Conservation (phyloP, 768 basidiomycete species). For the Mycena belliarum region DNA sequence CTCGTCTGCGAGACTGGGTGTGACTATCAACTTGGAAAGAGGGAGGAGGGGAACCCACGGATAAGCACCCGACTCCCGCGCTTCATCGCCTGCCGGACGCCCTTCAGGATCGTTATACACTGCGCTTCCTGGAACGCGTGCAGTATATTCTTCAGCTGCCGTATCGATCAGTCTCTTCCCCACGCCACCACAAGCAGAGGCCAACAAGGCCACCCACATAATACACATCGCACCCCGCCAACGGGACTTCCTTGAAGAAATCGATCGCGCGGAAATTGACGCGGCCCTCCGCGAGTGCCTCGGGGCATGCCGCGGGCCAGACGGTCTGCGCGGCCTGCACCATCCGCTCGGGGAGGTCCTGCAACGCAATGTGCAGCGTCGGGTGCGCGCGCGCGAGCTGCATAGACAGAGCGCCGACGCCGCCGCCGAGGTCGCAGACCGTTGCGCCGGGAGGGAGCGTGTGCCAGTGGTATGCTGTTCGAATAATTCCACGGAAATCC, state of each 20-base stretch:
- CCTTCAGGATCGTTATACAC: conserved; percentile 15
- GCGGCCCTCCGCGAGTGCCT: conserved; percentile 28
- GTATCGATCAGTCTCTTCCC: not conserved
- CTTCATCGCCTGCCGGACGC: not conserved
- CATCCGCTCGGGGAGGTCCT: conserved; percentile 29
- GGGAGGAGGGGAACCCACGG: conserved; percentile 2
- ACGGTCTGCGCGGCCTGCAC: conserved; percentile 21
- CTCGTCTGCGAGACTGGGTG: not conserved
- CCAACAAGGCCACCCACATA: conserved; percentile 32
- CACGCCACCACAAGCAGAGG: no score
- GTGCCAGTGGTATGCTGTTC: conserved; percentile 31
- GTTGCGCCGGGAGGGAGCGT: conserved; percentile 2
- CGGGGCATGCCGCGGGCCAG: no score
- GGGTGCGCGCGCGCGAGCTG: conserved; percentile 27
- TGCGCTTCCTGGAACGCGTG: conserved; percentile 10
- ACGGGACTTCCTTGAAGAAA: conserved; percentile 39
- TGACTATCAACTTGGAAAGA: no score
- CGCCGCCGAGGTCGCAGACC: conserved; percentile 34
- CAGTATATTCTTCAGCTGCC: conserved; percentile 18
- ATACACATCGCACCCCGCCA: conserved; percentile 39
- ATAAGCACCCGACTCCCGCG: conserved; percentile 17
- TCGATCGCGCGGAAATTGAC: conserved; percentile 40
- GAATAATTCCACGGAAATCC: not conserved
- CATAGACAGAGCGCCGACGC: conserved; percentile 30
- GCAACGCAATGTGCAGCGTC: conserved; percentile 28